Conservation (phyloP, 345 rosid species). For the Linum usitatissimum region DNA sequence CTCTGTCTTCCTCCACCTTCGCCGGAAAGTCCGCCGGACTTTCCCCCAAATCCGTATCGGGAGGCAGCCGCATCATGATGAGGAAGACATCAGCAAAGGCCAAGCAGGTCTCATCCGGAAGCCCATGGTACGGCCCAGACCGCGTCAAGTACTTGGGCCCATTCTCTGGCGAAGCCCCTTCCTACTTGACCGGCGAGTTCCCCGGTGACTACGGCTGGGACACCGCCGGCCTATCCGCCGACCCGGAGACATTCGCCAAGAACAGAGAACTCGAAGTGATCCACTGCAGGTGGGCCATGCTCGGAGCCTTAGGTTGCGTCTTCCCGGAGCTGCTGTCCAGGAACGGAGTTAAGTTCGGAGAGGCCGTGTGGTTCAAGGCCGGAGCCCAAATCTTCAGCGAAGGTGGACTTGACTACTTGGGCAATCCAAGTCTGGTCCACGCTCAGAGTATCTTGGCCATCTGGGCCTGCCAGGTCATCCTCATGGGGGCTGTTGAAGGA, state of each 20-base stretch:
- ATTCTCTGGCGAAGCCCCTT: too few relatives aligned
- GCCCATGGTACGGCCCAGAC: too few relatives aligned
- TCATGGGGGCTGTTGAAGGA: slow-evolving; percentile 72
- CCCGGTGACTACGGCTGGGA: slow-evolving; percentile 72
- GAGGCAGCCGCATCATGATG: slow-evolving; percentile 52
- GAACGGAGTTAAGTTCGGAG: slow-evolving; percentile 67
- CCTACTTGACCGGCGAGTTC: slow-evolving; percentile 27
- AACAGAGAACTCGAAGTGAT: too few relatives aligned
- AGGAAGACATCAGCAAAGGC: slow-evolving; percentile 30
- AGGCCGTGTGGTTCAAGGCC: slow-evolving; percentile 84
- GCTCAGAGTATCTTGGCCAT: slow-evolving; percentile 77
- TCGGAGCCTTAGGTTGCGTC: slow-evolving; percentile 44
- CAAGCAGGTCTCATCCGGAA: too few relatives aligned
- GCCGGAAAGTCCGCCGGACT: slow-evolving; percentile 51
- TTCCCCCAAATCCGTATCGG: slow-evolving; percentile 27
- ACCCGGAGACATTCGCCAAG: slow-evolving; percentile 76
- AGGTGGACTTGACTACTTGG: slow-evolving; percentile 69
- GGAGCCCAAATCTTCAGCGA: slow-evolving; percentile 21
- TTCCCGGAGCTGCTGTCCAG: slow-evolving; percentile 74
- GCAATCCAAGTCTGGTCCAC: slow-evolving; percentile 72
- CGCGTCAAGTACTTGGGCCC: too few relatives aligned
- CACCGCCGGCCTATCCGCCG: slow-evolving; percentile 79
- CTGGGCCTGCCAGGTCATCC: slow-evolving; percentile 30
- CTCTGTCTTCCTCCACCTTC: slow-evolving; percentile 57
- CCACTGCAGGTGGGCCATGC: too few relatives aligned